Evolutionary conservation across 495 filamentous ascomycete species (phyloP).

Genomic region (Amniculicola lignicola): DNA sequence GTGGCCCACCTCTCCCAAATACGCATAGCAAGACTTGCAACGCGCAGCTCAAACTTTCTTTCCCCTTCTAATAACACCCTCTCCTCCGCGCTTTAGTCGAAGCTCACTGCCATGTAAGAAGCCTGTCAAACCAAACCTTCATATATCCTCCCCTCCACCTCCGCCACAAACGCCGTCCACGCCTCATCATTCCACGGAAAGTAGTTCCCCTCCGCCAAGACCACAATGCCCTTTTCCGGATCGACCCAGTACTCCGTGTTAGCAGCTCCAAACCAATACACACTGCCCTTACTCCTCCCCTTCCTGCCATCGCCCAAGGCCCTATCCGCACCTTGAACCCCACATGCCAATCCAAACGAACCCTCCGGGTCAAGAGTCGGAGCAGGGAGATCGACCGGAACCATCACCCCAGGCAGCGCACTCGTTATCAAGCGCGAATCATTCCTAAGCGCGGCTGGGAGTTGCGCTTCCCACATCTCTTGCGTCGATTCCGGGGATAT

Average conservation of each 20-base stretch:
- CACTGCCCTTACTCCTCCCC: slow-evolving; percentile 20
- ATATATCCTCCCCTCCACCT: slow-evolving; percentile 13
- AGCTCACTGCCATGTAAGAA: too few species aligned
- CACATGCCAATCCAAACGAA: slow-evolving; percentile 19
- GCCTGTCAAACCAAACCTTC: slow-evolving; percentile 10
- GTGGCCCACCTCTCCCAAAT: too few species aligned
- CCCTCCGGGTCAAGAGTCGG: slow-evolving; percentile 9
- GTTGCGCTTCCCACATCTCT: slow-evolving; percentile 2
- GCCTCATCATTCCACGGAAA: slow-evolving; percentile 18
- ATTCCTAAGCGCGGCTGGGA: slow-evolving; percentile 8
- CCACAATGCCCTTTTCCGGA: slow-evolving; percentile 20
- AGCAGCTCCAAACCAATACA: slow-evolving; percentile 29
- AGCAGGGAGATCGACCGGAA: not conserved
- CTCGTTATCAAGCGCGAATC: not conserved
- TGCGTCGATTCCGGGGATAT: not conserved
- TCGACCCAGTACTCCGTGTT: slow-evolving; percentile 24
- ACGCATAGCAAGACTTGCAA: too few species aligned
- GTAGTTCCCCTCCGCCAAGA: slow-evolving; percentile 17
- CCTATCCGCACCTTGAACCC: slow-evolving; percentile 8
- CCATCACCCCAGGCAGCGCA: not conserved
- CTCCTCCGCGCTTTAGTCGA: too few species aligned
- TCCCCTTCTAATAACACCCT: too few species aligned
- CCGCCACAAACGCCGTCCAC: slow-evolving; percentile 12
- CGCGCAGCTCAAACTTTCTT: too few species aligned
- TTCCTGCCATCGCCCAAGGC: slow-evolving; percentile 3